These are phyloP conservation scores for Pecoramyces ruminantium DNA, from an alignment of 192 early-diverging fungal genomes.

Conservation along the genomic window DNA sequence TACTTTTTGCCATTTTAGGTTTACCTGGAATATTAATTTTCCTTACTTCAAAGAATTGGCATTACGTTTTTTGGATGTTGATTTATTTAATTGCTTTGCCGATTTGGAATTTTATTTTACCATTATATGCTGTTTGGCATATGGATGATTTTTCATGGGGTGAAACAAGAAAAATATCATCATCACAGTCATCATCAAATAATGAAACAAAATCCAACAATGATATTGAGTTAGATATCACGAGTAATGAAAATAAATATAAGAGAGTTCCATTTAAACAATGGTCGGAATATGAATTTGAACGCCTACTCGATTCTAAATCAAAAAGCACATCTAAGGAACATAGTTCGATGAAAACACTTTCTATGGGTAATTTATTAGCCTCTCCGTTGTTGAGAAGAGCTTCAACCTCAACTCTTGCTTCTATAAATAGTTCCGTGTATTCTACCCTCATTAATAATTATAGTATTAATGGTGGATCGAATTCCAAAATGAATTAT, in stretches of 20 bases:
- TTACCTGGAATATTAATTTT: slow-evolving; percentile 80
- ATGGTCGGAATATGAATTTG: neutral
- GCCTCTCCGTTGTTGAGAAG: neutral
- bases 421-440: neutral
- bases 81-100: slow-evolving; percentile 42
- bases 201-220: too few species aligned
- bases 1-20: slow-evolving; percentile 72
- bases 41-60: slow-evolving; percentile 60
- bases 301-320: neutral
- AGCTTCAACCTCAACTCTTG: neutral
- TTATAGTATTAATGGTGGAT: neutral
- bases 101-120: slow-evolving; percentile 48
- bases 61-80: slow-evolving; percentile 84
- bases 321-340: neutral
- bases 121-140: slow-evolving; percentile 89
- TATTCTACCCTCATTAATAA: neutral
- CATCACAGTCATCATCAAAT: neutral
- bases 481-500: neutral
- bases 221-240: neutral
- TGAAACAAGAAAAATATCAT: slow-evolving; percentile 35
- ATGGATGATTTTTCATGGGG: slow-evolving; percentile 99
- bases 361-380: neutral
- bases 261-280: neutral
- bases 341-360: neutral
- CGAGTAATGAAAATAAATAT: neutral